Evolutionary conservation across 139 green algal genomes (phyloP).

Genomic region (Chlorella sp.): DNA sequence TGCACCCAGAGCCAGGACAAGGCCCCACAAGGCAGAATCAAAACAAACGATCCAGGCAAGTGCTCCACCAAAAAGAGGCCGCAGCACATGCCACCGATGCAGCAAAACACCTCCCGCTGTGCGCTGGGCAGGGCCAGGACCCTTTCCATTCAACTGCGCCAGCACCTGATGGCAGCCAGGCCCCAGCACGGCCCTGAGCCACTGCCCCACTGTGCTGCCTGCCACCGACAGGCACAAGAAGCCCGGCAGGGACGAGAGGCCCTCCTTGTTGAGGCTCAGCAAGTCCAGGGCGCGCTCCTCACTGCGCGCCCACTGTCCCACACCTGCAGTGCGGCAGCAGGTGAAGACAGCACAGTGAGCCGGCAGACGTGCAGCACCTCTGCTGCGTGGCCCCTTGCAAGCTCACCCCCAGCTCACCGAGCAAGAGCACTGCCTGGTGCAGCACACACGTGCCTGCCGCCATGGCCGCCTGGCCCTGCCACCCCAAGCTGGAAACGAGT

Average conservation of each 20-base stretch:
- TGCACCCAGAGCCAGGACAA: not conserved
- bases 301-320: too few species aligned
- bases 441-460: not conserved
- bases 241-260: constrained; percentile 60
- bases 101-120: too few species aligned
- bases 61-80: too few species aligned
- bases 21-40: too few species aligned
- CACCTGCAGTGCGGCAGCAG: not conserved
- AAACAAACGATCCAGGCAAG: too few species aligned
- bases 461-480: not conserved
- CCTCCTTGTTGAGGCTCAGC: constrained; percentile 78
- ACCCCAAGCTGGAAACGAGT: too few species aligned
- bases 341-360: not conserved
- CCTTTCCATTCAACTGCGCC: too few species aligned
- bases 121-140: not conserved
- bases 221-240: constrained; percentile 68
- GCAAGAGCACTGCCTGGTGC: too few species aligned
- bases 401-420: not conserved
- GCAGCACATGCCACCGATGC: too few species aligned
- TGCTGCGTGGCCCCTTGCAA: constrained; percentile 36
- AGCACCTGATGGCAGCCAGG: too few species aligned
- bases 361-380: constrained; percentile 17
- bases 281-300: too few species aligned
- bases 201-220: constrained; percentile 14
- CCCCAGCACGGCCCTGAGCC: not conserved